A percentile compares a stretch with the other conserved stretches of the same genome.
phyloP scores from a whole-genome alignment of 164 flowering plant genomes.

The Echeveria elegans region DNA sequence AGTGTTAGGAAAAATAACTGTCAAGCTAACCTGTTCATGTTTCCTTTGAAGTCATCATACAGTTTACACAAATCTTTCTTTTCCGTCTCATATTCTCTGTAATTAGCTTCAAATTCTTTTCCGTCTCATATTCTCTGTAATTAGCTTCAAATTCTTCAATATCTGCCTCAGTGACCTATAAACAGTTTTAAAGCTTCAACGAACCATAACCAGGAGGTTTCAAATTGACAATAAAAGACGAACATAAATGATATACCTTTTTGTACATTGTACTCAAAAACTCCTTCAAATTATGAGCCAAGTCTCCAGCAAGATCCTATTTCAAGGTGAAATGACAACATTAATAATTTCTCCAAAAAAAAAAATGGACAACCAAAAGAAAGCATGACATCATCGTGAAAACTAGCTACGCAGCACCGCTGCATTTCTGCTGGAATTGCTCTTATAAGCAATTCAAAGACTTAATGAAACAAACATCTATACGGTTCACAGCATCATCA shows the following conservation, averaged over 20 bases:
- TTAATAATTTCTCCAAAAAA: too few species aligned
- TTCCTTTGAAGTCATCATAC: slow-evolving; percentile 69
- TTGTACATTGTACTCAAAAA: neutral
- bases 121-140: too few species aligned
- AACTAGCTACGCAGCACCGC: too few species aligned
- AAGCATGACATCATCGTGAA: too few species aligned
- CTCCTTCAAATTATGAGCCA: neutral
- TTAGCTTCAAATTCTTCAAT: neutral
- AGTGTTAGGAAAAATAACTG: neutral
- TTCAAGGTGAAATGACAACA: neutral
- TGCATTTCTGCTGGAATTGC: too few species aligned
- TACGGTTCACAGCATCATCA: neutral
- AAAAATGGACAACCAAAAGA: too few species aligned
- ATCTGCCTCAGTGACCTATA: neutral
- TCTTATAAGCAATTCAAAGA: too few species aligned
- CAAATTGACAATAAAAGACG: neutral
- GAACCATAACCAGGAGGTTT: neutral
- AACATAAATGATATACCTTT: neutral
- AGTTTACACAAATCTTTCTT: slow-evolving; percentile 72
- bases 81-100: slow-evolving; percentile 91
- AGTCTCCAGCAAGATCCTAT: neutral
- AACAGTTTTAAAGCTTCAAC: neutral
- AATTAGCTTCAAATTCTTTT: slow-evolving; percentile 31
- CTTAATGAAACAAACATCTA: neutral
- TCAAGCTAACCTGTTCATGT: slow-evolving; percentile 68